These are phyloP conservation scores for Protostelium mycophagum DNA, from an alignment of 78 protist genomes.

Conservation along the genomic window DNA sequence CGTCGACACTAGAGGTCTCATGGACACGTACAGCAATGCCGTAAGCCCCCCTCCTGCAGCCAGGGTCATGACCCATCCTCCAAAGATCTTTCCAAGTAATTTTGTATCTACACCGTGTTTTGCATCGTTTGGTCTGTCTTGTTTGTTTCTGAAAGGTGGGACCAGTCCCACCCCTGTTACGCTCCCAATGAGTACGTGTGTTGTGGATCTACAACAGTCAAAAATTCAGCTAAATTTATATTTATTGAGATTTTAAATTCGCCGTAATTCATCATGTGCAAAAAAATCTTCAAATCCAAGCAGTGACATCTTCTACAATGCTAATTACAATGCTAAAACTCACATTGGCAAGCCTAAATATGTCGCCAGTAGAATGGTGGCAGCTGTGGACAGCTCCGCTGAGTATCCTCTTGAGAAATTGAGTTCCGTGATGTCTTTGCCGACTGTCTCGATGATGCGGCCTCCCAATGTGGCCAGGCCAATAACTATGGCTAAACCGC, in stretches of 20 bases:
- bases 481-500: slow-evolving; percentile 10
- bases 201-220: not conserved
- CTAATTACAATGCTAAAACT: no score
- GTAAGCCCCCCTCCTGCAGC: not conserved
- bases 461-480: slow-evolving; percentile 28
- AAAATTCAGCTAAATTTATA: no score
- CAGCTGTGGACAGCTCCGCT: slow-evolving; percentile 28
- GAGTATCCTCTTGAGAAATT: slow-evolving; percentile 11
- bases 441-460: slow-evolving; percentile 37
- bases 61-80: not conserved
- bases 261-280: no score
- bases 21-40: not conserved
- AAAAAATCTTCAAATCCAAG: no score
- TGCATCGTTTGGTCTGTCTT: not conserved
- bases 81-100: not conserved
- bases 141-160: not conserved
- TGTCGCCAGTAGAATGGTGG: slow-evolving; percentile 17
- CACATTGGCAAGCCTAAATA: slow-evolving; percentile 41
- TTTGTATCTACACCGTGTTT: not conserved
- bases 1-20: slow-evolving; percentile 1
- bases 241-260: no score
- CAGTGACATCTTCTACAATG: no score
- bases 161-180: not conserved
- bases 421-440: slow-evolving; percentile 21
- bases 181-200: not conserved